phyloP scores from a whole-genome alignment of 164 flowering plant species.

The Stephania yunnanensis region DNA sequence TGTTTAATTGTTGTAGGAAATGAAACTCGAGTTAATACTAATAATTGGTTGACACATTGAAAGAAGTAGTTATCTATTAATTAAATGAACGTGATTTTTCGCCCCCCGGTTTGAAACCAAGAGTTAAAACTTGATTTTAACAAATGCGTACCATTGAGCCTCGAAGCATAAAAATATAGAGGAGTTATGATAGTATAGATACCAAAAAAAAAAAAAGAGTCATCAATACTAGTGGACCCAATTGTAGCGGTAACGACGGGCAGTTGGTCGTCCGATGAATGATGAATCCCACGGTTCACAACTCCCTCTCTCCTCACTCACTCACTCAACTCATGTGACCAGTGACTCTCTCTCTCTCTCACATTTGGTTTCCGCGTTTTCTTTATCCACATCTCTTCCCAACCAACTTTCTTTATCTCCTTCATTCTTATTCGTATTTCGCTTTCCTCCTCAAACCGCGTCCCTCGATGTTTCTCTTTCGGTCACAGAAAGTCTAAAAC shows the following conservation, averaged over 20 bases:
- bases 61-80: no score
- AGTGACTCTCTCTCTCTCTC: background rate
- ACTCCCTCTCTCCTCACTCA: background rate
- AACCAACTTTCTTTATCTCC: background rate
- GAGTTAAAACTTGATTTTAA: no score
- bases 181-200: no score
- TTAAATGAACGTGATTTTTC: no score
- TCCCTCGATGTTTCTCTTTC: background rate
- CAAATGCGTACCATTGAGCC: no score
- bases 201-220: no score
- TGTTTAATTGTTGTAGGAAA: no score
- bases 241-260: background rate
- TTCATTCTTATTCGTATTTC: background rate
- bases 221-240: no score
- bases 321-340: background rate
- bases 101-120: no score
- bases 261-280: background rate
- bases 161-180: no score
- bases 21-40: no score
- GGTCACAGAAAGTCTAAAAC: background rate
- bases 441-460: constrained; percentile 1
- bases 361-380: background rate
- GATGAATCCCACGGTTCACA: background rate
- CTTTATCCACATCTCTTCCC: background rate
- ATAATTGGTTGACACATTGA: no score